A percentile compares a stretch with the other conserved stretches of the same genome.
Evolutionary conservation across 129 eudicot genomes (phyloP).

Genomic region (Oenanthe sinensis): DNA sequence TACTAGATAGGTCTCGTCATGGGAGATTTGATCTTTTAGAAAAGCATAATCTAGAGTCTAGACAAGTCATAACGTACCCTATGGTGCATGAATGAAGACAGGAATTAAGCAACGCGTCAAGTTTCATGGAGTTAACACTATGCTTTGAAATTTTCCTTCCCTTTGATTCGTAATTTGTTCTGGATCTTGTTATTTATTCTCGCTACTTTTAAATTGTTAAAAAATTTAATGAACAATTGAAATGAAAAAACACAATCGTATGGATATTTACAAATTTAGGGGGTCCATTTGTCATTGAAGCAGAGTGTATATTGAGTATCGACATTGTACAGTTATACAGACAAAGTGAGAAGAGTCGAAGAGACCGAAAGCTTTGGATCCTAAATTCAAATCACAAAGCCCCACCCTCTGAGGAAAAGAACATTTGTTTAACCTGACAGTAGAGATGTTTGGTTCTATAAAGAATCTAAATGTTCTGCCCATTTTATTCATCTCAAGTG

Average conservation of each 20-base stretch:
- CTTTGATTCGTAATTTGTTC: background rate
- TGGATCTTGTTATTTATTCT: no score
- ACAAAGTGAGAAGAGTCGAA: background rate
- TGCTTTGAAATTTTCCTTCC: background rate
- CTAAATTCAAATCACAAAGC: background rate
- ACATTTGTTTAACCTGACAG: background rate
- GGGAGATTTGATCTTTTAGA: background rate
- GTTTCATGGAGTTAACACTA: background rate
- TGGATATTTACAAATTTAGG: background rate
- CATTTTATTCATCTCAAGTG: background rate
- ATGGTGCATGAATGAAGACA: background rate
- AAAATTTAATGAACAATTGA: no score
- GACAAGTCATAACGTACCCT: background rate
- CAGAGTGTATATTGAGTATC: background rate
- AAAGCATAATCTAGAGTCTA: background rate
- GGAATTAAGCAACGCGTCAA: background rate
- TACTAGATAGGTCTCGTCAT: background rate
- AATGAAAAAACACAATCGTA: no score
- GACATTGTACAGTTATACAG: background rate
- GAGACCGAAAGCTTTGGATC: background rate
- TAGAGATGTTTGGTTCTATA: background rate
- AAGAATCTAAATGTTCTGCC: background rate
- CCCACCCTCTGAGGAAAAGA: background rate
- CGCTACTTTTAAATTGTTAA: no score
- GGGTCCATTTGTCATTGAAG: background rate